phyloP scores from a whole-genome alignment of 2,329 filamentous ascomycete species.

The Hymenotorrendiella dingleyae region DNA sequence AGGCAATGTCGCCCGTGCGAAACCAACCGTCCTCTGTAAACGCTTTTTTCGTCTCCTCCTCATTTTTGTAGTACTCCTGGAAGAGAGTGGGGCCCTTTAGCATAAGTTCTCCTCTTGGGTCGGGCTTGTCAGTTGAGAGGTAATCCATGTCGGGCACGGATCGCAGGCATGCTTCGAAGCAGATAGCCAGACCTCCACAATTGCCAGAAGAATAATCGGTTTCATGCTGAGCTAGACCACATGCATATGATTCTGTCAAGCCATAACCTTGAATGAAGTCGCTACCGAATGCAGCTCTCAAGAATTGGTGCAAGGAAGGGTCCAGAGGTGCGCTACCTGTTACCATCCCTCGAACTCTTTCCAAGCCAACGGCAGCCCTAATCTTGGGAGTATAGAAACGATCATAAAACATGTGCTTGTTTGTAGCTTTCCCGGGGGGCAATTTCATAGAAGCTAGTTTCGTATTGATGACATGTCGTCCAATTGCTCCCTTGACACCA shows the following conservation, averaged over 20 bases:
- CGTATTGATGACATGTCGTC: conserved; percentile 68
- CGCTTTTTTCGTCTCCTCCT: conserved; percentile 76
- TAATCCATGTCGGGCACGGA: conserved; percentile 96
- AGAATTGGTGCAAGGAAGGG: conserved; percentile 79
- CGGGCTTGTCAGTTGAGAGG: conserved; percentile 76
- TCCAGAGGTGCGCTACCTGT: conserved; percentile 90
- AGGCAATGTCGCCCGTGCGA: conserved; percentile 87
- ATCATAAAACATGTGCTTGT: conserved; percentile 73
- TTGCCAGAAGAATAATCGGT: conserved; percentile 73
- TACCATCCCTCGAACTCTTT: conserved; percentile 66
- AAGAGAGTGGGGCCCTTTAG: conserved; percentile 78
- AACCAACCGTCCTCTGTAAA: conserved; percentile 93
- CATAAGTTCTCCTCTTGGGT: conserved; percentile 84
- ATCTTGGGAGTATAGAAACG: conserved; percentile 91
- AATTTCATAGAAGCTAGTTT: conserved; percentile 77
- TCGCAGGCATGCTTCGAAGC: conserved; percentile 70
- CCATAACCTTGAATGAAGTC: conserved; percentile 85
- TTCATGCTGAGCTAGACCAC: conserved; percentile 61
- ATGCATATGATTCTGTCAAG: conserved; percentile 87
- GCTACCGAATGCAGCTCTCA: conserved; percentile 75
- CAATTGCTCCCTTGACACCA: conserved; percentile 76
- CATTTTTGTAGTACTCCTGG: conserved; percentile 83
- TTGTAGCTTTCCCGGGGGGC: conserved; percentile 66
- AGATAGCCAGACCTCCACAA: conserved; percentile 67
- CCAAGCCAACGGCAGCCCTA: conserved; percentile 72